Evolutionary conservation across 208 protist genomes (phyloP), one percentile per base, ranked within the genome.

Genomic region (Novymonas esmeraldas): DNA sequence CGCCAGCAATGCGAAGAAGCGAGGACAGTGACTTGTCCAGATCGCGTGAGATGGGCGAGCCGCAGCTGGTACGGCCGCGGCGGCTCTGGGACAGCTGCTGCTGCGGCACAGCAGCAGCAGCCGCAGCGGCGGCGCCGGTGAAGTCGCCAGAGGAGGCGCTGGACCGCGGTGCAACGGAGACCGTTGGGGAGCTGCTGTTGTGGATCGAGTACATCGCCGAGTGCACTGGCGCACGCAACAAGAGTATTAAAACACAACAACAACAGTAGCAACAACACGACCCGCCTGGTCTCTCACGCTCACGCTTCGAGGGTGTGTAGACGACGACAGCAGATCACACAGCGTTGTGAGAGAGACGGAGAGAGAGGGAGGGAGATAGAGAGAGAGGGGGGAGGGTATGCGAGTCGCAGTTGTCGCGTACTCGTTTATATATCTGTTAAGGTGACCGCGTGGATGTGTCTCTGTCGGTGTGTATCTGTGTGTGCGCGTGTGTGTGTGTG

Each of bases 401-500:
- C 24, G 1, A 22, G 7, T 4, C 31, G 51, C 51, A 39, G 3
- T 57, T 4, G 3, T 11, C 0, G 9, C 1, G 48, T 41, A 57
- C n/a, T n/a, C n/a, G n/a, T n/a, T n/a, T n/a, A n/a, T n/a, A 60
- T 45, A 60, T 45, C 2, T 45, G 39, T 33, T 24, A 46, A 42
- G 18, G 39, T n/a, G 7, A 26, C 33, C 3, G 39, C 11, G 29
- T 13, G 24, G 18, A n/a, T n/a, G 1, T 48, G 16, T n/a, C 16
- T 6, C 22, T 48, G 44, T 3, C 13, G 6, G 18, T 11, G 7
- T n/a, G 44, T 6, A 13, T 48, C 18, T 20, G 22, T 48, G 18
- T 48, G 44, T 3, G 7, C 10, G 18, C 16, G 7, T n/a, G 44
- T 6, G 18, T 48, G 44, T 20, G 22, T 48, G 16, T 20, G 6